phyloP scores from a whole-genome alignment of 1,284 basidiomycete species.

The Moesziomyces sp. region DNA sequence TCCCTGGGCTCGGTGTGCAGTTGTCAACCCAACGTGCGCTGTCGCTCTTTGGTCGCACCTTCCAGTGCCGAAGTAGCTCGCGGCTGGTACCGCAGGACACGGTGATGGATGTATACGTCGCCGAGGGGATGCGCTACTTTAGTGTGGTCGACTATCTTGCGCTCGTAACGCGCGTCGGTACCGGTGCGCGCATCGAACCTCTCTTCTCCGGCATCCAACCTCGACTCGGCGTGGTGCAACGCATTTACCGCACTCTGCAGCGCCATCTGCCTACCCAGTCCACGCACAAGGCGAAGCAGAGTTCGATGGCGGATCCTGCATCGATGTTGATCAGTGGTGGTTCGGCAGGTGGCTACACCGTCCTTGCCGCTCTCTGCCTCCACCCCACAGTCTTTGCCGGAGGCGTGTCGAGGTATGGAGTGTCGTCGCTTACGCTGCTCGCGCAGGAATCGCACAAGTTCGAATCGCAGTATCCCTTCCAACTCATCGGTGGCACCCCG shows the following conservation, averaged over 20 bases:
- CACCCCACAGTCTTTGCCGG: slow-evolving; percentile 41
- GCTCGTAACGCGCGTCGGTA: slow-evolving; percentile 15
- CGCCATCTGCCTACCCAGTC: too few species aligned
- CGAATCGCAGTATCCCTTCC: slow-evolving; percentile 72
- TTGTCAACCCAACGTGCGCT: slow-evolving; percentile 49
- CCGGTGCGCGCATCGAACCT: slow-evolving; percentile 4
- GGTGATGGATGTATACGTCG: slow-evolving; percentile 57
- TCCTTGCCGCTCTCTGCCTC: slow-evolving; percentile 71
- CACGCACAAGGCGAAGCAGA: too few species aligned
- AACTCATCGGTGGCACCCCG: slow-evolving; percentile 73
- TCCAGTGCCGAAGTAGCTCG: background rate
- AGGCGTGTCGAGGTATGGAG: slow-evolving; percentile 38
- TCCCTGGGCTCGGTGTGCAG: slow-evolving; percentile 58
- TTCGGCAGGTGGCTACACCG: slow-evolving; percentile 75
- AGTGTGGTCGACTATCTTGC: slow-evolving; percentile 55
- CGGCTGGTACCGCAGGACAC: slow-evolving; percentile 52
- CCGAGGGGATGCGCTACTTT: slow-evolving; percentile 51
- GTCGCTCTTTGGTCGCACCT: background rate
- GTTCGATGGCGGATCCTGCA: slow-evolving; percentile 23
- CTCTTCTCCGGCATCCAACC: slow-evolving; percentile 48
- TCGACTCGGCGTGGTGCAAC: slow-evolving; percentile 20
- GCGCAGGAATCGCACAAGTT: slow-evolving; percentile 76
- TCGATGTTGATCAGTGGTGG: slow-evolving; percentile 45
- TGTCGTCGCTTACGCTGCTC: slow-evolving; percentile 28
- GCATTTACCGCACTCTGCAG: slow-evolving; percentile 22